These are phyloP conservation scores for Coffea eugenioides DNA, from an alignment of 257 asterid genomes.

Conservation along the genomic window DNA sequence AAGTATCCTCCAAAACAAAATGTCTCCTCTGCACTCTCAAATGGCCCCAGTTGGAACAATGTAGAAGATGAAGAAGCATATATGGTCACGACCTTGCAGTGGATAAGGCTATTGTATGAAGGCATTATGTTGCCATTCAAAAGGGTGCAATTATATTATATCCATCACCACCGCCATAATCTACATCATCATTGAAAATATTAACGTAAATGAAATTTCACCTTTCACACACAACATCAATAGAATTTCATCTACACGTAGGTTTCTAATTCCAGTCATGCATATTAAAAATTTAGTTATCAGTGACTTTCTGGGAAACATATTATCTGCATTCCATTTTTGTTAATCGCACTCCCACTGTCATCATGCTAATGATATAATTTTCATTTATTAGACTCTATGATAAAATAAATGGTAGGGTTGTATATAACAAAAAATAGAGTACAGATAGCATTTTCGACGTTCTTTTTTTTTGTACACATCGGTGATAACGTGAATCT, in stretches of 20 bases:
- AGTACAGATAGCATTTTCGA: too few relatives aligned
- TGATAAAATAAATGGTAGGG: too few relatives aligned
- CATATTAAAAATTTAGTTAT: not conserved
- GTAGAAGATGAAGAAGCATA: constrained; percentile 7
- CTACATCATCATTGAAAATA: not conserved
- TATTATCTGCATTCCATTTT: too few relatives aligned
- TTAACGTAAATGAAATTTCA: not conserved
- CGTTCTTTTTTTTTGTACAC: not conserved
- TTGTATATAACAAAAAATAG: too few relatives aligned
- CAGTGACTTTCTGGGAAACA: not conserved
- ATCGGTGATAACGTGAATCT: not conserved
- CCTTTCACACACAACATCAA: not conserved
- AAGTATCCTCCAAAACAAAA: constrained; percentile 13
- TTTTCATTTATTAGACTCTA: too few relatives aligned
- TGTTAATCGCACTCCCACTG: too few relatives aligned
- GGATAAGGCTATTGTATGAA: constrained; percentile 6
- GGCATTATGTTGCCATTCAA: not conserved
- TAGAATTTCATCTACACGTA: not conserved
- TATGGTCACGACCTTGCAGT: not conserved
- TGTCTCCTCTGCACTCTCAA: constrained; percentile 16
- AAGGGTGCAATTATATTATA: not conserved
- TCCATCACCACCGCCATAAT: not conserved
- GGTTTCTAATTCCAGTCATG: not conserved
- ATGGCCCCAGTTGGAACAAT: constrained; percentile 14
- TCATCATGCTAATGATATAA: too few relatives aligned